These are phyloP conservation scores for Solanum hybrid DNA, from an alignment of 305 asterid genomes.

Conservation along the genomic window DNA sequence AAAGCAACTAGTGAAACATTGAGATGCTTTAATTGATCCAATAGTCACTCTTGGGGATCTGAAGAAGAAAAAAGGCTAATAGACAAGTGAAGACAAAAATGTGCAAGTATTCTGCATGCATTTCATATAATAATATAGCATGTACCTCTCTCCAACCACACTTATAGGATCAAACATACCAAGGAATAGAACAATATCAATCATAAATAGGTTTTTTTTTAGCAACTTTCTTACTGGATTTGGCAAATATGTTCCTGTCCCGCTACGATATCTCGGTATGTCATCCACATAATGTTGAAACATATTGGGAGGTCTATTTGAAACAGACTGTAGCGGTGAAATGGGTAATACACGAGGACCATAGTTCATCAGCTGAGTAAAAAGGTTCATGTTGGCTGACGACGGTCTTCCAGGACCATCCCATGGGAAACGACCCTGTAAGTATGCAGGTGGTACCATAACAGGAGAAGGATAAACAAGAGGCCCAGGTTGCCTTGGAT, in stretches of 20 bases:
- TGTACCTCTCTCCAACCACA: not conserved
- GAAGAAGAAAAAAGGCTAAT: not conserved
- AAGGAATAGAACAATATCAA: not conserved
- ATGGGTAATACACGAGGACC: slow-evolving; percentile 60
- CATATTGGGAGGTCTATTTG: slow-evolving; percentile 54
- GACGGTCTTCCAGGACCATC: slow-evolving; percentile 79
- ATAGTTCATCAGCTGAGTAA: slow-evolving; percentile 63
- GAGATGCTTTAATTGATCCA: not conserved
- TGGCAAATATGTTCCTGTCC: slow-evolving; percentile 96
- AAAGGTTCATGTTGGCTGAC: slow-evolving; percentile 43
- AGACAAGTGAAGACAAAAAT: not conserved
- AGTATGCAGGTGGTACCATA: slow-evolving; percentile 80
- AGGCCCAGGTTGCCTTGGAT: slow-evolving; percentile 50
- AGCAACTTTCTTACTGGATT: slow-evolving; percentile 62
- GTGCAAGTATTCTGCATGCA: not conserved
- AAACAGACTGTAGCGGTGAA: slow-evolving; percentile 52
- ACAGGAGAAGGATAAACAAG: slow-evolving; percentile 59
- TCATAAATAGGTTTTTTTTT: not conserved
- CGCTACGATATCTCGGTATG: slow-evolving; percentile 80
- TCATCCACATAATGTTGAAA: slow-evolving; percentile 61
- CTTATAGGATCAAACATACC: not conserved
- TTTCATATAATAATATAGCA: not conserved
- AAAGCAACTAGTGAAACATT: not conserved
- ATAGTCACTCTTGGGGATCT: not conserved
- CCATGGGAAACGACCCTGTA: slow-evolving; percentile 69